Evolutionary conservation across 2,329 filamentous ascomycete species (phyloP).

Genomic region (Exophiala sp.): DNA sequence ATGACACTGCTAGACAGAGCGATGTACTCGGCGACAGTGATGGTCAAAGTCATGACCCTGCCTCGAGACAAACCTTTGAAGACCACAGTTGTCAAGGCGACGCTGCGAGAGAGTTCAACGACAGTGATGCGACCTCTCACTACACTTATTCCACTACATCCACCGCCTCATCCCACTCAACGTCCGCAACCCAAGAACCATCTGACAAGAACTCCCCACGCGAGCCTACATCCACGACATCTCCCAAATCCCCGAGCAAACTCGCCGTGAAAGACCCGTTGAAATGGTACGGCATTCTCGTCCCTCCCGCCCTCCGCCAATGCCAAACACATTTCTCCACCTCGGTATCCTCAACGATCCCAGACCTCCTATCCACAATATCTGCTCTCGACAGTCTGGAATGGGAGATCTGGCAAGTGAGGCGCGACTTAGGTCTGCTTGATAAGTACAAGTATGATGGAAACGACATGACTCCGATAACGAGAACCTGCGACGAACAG

Average conservation of each 20-base stretch:
- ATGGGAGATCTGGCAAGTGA: slow-evolving; percentile 31
- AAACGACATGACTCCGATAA: neutral
- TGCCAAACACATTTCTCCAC: slow-evolving; percentile 41
- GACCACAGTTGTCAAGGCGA: no score
- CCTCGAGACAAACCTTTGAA: no score
- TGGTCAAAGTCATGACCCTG: no score
- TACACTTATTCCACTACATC: neutral
- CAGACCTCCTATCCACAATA: slow-evolving; percentile 35
- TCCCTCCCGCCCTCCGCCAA: slow-evolving; percentile 40
- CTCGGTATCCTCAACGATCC: slow-evolving; percentile 36
- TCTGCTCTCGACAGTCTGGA: slow-evolving; percentile 41
- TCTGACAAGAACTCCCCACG: neutral
- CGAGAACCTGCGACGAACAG: neutral
- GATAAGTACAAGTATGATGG: slow-evolving; percentile 2
- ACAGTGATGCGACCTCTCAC: neutral
- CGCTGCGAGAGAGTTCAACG: no score
- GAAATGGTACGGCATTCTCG: slow-evolving; percentile 46
- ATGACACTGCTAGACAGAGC: no score
- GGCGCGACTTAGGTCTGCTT: slow-evolving; percentile 13
- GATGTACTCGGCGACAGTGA: no score
- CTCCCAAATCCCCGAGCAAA: neutral
- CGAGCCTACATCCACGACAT: neutral
- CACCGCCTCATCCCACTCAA: neutral
- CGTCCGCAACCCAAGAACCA: no score
- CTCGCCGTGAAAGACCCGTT: slow-evolving; percentile 43